Percentiles rank a stretch among this genome's conserved stretches.
Conservation (phyloP, 495 filamentous ascomycete genomes). For the Penicillium taxi region DNA sequence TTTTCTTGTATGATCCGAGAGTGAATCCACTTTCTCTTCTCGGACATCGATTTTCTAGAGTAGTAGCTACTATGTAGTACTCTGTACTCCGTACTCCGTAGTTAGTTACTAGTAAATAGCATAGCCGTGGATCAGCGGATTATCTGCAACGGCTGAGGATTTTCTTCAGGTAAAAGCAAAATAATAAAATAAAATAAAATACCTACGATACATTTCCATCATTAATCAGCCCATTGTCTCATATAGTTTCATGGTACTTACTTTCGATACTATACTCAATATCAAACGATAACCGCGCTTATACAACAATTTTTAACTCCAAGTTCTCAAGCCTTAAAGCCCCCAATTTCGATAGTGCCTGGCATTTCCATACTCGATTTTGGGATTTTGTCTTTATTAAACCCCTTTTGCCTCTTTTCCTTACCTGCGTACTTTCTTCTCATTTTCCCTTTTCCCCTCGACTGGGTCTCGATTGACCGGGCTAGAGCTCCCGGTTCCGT, state of each 20-base stretch:
- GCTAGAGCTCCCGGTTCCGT: conserved; percentile 21
- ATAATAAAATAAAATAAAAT: not conserved
- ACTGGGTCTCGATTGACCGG: conserved; percentile 4
- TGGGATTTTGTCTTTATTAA: not conserved
- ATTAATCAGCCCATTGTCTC: not conserved
- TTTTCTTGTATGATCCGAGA: no score
- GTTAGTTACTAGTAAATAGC: no score
- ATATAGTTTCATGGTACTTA: not conserved
- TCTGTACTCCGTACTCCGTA: no score
- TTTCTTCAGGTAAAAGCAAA: not conserved
- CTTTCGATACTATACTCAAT: not conserved
- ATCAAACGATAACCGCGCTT: conserved; percentile 1
- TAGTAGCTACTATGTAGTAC: no score
- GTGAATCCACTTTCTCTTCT: no score
- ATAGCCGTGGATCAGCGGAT: no score
- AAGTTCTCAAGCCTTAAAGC: no score
- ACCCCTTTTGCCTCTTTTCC: not conserved
- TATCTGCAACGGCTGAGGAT: conserved; percentile 2
- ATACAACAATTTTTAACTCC: no score
- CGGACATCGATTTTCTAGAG: no score
- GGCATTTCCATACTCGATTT: not conserved
- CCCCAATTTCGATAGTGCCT: conserved; percentile 2
- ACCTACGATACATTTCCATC: no score
- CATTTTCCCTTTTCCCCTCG: not conserved
- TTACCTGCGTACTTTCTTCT: not conserved